Evolutionary conservation across 2,329 filamentous ascomycete species (phyloP), one percentile per base, ranked within the genome.

Genomic region (Fusarium dimerum): DNA sequence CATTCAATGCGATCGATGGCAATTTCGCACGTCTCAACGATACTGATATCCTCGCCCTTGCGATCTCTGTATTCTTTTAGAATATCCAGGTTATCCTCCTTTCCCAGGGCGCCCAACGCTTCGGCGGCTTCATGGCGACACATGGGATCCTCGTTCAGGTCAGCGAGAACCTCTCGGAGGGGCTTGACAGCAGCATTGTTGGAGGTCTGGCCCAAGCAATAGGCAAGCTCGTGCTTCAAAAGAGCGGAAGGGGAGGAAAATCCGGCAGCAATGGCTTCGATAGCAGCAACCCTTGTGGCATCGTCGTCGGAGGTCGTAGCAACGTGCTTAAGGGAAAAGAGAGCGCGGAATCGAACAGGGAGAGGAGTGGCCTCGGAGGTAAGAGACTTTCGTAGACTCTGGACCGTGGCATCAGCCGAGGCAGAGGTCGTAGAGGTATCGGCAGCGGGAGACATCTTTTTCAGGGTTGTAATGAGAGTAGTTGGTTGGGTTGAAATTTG

Each of bases 21-120:
- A 69, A 99, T 94, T 70, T 99, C 94, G 71, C 94, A 99, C 1
- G 94, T 99, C 79, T 99, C 92, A 40, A 83, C 84, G n/a, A 99
- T 86, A 39, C 92, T 89, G 29, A 88, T 85, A 34, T 86, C 81
- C 74, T 97, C 92, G 16, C 83, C 84, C 56, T 79, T 74, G 57
- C 90, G 85, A 68, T 97, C 89, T 57, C 90, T 82, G 67, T 91
- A 84, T 59, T 83, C 73, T 68, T 81, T 84, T 60, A 99, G 76
- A 34, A 97, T 73, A 3, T 85, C 84, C 68, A 99, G 71, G 67
- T 90, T 92, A 5, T 81, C 81, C 30, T 78, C 75, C 68, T 93
- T 86, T 5, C 90, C 91, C 55, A 99, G 77, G 11, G 94, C 94
- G 12, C 91, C 94, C 13, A 99, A 80, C 3, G 94, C 94, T 78